Conservation (phyloP, 78 protist genomes). For the Dictyostelium purpureum region DNA sequence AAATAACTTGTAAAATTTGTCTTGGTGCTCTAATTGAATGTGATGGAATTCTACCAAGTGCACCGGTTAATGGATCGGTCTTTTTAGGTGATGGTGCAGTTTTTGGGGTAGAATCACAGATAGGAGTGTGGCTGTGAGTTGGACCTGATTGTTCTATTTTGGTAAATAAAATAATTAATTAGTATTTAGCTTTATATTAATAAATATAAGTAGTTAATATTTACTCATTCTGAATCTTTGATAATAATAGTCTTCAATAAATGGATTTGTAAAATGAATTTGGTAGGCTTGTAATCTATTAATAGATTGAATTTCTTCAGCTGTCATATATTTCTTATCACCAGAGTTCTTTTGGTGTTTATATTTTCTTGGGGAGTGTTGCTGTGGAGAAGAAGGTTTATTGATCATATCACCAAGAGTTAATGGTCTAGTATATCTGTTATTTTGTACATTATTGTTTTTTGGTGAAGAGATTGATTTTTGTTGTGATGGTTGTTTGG, state of each 20-base stretch:
- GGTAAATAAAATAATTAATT: background rate
- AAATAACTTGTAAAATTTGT: conserved; percentile 61
- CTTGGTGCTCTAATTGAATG: conserved; percentile 84
- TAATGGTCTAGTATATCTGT: conserved; percentile 32
- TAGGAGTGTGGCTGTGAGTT: conserved; percentile 54
- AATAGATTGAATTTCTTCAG: conserved; percentile 79
- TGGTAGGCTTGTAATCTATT: conserved; percentile 74
- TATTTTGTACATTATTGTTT: background rate
- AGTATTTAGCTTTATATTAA: background rate
- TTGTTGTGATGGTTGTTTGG: background rate
- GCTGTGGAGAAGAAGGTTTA: background rate
- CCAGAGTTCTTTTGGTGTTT: background rate
- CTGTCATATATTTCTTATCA: conserved; percentile 76
- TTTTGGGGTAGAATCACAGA: conserved; percentile 74
- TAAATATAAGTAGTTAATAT: background rate
- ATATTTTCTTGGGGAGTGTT: conserved; percentile 15
- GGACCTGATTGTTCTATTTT: conserved; percentile 6
- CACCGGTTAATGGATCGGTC: conserved; percentile 76
- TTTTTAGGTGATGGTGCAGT: conserved; percentile 23
- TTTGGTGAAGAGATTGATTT: background rate
- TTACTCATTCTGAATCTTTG: conserved; percentile 56
- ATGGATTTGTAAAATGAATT: conserved; percentile 78
- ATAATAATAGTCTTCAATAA: conserved; percentile 78
- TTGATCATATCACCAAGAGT: conserved; percentile 51
- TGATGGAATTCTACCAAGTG: conserved; percentile 79